Percentiles rank a stretch among this genome's conserved stretches.
These are phyloP conservation scores for Lentinula novae-zelandiae DNA, from an alignment of 1,284 basidiomycete genomes.

Conservation along the genomic window DNA sequence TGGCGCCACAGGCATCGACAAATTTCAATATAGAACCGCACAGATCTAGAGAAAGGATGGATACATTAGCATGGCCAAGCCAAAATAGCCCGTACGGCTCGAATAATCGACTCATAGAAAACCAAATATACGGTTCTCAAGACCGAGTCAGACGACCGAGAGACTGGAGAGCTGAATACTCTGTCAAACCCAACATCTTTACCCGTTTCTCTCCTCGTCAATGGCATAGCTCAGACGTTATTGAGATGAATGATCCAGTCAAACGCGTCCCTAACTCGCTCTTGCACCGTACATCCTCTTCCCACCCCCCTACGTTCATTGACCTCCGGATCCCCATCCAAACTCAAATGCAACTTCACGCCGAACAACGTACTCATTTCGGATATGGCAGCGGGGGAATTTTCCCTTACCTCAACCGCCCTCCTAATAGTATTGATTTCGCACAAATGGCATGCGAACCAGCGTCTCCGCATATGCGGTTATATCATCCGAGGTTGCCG, in stretches of 20 bases:
- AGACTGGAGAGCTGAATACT: conserved; percentile 35
- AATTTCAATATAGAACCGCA: not conserved
- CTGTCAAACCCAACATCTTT: conserved; percentile 20
- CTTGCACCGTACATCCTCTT: conserved; percentile 26
- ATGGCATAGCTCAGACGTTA: not conserved
- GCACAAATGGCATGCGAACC: conserved; percentile 43
- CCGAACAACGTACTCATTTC: not conserved
- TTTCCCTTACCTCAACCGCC: conserved; percentile 1
- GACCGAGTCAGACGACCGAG: conserved; percentile 31
- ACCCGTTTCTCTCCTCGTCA: conserved; percentile 18
- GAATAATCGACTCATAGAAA: not conserved
- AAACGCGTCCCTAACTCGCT: conserved; percentile 31
- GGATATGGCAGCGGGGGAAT: not conserved
- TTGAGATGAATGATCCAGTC: conserved; percentile 25
- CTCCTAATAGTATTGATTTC: conserved; percentile 32
- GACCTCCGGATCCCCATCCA: conserved; percentile 25
- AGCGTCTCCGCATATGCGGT: conserved; percentile 38
- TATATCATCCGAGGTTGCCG: conserved; percentile 48
- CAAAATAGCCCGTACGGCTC: not conserved
- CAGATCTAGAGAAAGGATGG: not conserved
- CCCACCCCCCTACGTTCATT: conserved; percentile 23
- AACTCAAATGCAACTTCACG: not conserved
- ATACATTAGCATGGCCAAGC: not conserved
- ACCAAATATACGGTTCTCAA: conserved; percentile 20
- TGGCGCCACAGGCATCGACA: not conserved